Evolutionary conservation across 2,329 filamentous ascomycete species (phyloP).

Genomic region (Alternaria metachromatica): DNA sequence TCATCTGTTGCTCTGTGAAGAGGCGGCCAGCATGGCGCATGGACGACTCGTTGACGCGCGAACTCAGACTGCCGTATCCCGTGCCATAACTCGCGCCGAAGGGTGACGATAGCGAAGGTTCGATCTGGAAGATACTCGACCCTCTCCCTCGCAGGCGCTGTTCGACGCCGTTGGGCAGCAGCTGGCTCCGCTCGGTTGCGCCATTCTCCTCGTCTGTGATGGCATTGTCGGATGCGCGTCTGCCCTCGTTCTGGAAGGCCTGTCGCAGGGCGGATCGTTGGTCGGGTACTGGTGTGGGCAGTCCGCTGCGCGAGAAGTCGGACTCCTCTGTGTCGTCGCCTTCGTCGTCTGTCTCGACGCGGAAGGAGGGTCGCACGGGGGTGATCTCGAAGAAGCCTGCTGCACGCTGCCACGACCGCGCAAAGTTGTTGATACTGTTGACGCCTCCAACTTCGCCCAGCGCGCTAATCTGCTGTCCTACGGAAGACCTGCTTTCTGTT

Average conservation of each 20-base stretch:
- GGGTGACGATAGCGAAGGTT: constrained; percentile 67
- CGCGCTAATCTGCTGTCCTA: constrained; percentile 58
- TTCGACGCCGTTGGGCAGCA: constrained; percentile 37
- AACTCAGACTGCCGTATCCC: constrained; percentile 65
- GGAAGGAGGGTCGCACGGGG: constrained; percentile 77
- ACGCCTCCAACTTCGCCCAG: constrained; percentile 80
- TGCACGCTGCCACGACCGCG: constrained; percentile 89
- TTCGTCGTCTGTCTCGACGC: constrained; percentile 51
- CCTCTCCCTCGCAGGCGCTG: constrained; percentile 42
- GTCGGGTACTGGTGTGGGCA: constrained; percentile 41
- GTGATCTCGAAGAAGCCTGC: constrained; percentile 88
- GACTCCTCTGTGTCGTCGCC: constrained; percentile 37
- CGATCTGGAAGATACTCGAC: constrained; percentile 57
- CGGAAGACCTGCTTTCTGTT: constrained; percentile 50
- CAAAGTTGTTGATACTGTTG: constrained; percentile 94
- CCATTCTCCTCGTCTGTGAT: constrained; percentile 45
- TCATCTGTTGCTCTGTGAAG: constrained; percentile 56
- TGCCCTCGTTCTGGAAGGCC: constrained; percentile 47
- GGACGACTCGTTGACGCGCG: constrained; percentile 63
- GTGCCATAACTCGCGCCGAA: constrained; percentile 75
- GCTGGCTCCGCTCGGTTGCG: constrained; percentile 38
- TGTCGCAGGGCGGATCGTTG: constrained; percentile 52
- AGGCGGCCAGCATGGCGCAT: constrained; percentile 62
- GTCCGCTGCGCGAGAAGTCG: constrained; percentile 39
- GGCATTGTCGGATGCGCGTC: constrained; percentile 48